phyloP scores from a whole-genome alignment of 139 green algal species.

The Ettlia oleoabundans region DNA sequence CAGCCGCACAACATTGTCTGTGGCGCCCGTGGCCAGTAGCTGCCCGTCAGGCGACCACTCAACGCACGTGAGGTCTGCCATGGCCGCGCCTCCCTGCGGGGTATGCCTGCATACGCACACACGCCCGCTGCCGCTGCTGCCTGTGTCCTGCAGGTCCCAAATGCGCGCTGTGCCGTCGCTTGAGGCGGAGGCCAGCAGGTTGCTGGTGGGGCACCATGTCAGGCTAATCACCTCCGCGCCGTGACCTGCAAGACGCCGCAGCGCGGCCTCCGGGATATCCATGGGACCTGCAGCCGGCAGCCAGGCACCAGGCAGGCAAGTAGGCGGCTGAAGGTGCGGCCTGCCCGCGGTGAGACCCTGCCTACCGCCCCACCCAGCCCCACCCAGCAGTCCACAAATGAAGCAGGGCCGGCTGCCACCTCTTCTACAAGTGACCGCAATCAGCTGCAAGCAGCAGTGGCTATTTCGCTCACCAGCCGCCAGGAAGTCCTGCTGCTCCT shows the following conservation, averaged over 20 bases:
- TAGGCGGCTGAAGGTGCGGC: too few species aligned
- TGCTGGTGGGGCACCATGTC: conserved; percentile 80
- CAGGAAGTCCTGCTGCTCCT: conserved; percentile 59
- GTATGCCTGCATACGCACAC: conserved; percentile 20
- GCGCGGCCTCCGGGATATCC: conserved; percentile 32
- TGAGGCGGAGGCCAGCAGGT: conserved; percentile 81
- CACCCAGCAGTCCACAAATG: too few species aligned
- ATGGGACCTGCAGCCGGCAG: conserved; percentile 2
- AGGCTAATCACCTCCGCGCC: conserved; percentile 89
- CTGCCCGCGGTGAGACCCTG: too few species aligned
- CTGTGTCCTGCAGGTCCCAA: conserved; percentile 70
- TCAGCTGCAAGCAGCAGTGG: too few species aligned
- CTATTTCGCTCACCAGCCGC: too few species aligned
- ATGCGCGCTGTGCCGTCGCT: conserved; percentile 87
- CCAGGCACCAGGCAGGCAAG: too few species aligned
- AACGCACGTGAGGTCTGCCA: conserved; percentile 90
- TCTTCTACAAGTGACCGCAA: too few species aligned
- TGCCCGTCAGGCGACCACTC: conserved; percentile 90
- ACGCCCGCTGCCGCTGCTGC: conserved; percentile 19
- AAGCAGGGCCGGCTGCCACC: too few species aligned
- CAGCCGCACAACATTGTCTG: conserved; percentile 85
- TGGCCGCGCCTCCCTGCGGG: neutral
- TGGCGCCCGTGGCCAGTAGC: conserved; percentile 88
- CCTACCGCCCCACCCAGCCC: too few species aligned
- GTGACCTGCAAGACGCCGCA: conserved; percentile 80